A percentile compares a stretch with the other conserved stretches of the same genome.
These are phyloP conservation scores for Linum tenue DNA, from an alignment of 345 rosid species.

Conservation along the genomic window DNA sequence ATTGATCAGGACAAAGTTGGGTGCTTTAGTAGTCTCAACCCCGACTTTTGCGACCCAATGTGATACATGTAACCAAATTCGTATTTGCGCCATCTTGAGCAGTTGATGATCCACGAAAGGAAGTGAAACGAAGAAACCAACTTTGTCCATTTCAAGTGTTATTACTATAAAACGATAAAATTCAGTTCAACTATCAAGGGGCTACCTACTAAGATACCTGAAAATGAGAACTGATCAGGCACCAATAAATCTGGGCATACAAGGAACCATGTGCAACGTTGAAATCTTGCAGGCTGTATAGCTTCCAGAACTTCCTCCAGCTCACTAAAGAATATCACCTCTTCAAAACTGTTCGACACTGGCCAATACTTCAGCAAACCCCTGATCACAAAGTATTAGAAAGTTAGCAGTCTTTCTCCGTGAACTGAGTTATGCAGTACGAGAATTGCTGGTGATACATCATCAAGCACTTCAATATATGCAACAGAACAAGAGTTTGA, in stretches of 20 bases:
- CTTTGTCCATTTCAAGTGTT: neutral
- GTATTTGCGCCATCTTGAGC: too few species aligned
- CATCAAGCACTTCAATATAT: neutral
- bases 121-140: neutral
- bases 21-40: too few species aligned
- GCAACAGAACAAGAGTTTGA: neutral
- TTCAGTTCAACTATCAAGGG: neutral
- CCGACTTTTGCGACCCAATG: too few species aligned
- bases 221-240: slow-evolving; percentile 6
- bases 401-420: slow-evolving; percentile 4
- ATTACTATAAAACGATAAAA: neutral
- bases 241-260: neutral
- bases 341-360: neutral
- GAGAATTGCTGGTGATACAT: slow-evolving; percentile 5
- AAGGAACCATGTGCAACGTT: slow-evolving; percentile 5
- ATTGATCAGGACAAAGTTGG: too few species aligned
- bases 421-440: slow-evolving; percentile 3
- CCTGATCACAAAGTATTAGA: neutral
- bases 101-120: too few species aligned
- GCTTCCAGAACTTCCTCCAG: slow-evolving; percentile 6
- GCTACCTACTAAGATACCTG: neutral
- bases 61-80: too few species aligned
- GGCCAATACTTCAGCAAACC: slow-evolving; percentile 7
- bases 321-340: slow-evolving; percentile 1
- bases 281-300: slow-evolving; percentile 1